Conservation (phyloP, 371 early-diverging fungal genomes). For the Rhizopus sp. region DNA sequence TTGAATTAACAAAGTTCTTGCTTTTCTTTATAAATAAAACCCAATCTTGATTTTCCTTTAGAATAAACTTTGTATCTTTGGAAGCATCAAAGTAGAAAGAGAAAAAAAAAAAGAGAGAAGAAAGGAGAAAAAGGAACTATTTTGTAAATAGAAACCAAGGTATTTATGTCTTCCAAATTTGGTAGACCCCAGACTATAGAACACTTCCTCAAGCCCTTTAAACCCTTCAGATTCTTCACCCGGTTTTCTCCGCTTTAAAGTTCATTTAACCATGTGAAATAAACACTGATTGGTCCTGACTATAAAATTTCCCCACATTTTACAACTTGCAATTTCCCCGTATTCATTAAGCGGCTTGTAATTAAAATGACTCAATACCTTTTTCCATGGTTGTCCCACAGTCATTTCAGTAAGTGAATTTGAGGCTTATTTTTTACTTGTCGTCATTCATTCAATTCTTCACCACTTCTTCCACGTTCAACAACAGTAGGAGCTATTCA, state of each 20-base stretch:
- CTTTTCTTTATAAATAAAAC: no score
- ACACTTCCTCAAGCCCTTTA: conserved; percentile 11
- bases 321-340: background rate
- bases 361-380: background rate
- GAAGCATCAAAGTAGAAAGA: conserved; percentile 9
- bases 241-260: conserved; percentile 30
- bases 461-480: no score
- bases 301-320: conserved; percentile 3
- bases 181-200: conserved; percentile 1
- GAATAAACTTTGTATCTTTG: background rate
- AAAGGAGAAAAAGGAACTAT: conserved; percentile 6
- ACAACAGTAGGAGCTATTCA: no score
- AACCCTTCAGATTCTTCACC: conserved; percentile 23
- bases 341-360: background rate
- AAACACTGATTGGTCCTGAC: background rate
- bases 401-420: no score
- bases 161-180: conserved; percentile 1
- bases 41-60: no score
- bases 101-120: conserved; percentile 15
- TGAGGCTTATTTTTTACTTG: no score
- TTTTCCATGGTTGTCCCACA: no score
- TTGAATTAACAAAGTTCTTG: background rate
- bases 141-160: background rate
- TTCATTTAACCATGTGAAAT: background rate
- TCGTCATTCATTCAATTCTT: no score